Evolutionary conservation across 345 rosid species (phyloP), one percentile per base, ranked within the genome.

Genomic region (Populus deltoides): DNA sequence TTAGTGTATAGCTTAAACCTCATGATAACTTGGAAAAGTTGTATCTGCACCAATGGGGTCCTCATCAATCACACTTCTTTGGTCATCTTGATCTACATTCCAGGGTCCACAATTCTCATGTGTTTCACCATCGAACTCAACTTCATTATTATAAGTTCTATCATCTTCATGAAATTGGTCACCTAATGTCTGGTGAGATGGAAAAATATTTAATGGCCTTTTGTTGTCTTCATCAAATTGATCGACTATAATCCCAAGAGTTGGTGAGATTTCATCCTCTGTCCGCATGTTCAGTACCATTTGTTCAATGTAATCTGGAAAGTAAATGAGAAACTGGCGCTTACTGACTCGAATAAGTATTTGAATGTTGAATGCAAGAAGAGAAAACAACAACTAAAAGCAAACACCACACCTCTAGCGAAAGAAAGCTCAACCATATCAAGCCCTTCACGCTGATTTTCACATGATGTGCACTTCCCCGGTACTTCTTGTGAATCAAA

Each of bases 401-500:
- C 66, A 61, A 73, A 6, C 38, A 18, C 25, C 88, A 79, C 45
- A 94, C 99, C 98, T 93, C 78, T 87, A 62, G 89, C 88, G 67
- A 95, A 95, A 62, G 93, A 84, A 76, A 93, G 89, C 83, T 95
- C 99, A 77, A 91, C 79, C 27, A 84, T 76, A 77, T 91, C 94
- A 67, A 86, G 81, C 78, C 73, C 81, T 65, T 89, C 89, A 43
- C 77, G 76, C 80, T 83, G 90, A 83, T 83, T 82, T 73, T 84
- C 85, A 80, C 81, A 81, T 49, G 87, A 78, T 66, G 82, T 81
- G 71, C 84, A 86, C 85, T 92, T 91, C 81, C 98, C 99, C 43
- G 98, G 96, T 63, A 90, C 83, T 86, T 92, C 99, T 77, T 80
- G 85, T 55, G 98, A 95, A 88, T 95, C 98, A 83, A 95, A 95